Base-by-base conservation (phyloP, 2,329 filamentous ascomycete genomes). In the Periconia macrospinosa region DNA sequence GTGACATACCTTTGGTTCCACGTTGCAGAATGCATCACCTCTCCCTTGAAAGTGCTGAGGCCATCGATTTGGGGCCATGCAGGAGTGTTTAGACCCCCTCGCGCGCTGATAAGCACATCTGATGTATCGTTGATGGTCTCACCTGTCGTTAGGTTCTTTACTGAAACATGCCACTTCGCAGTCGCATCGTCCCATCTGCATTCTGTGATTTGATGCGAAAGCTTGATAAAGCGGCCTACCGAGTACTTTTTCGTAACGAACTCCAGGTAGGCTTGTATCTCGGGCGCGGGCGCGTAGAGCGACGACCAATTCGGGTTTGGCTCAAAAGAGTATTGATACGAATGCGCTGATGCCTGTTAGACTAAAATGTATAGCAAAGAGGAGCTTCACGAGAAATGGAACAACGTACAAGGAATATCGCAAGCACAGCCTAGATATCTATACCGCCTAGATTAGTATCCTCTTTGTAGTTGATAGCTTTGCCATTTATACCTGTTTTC, bases 361-460 rank as follows among this genome's bases (percentile, higher is more conserved):
- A n/a, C 27, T 2, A 27, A 3, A 8, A 27, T 27, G 8, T 27
- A 27, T 27, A 14, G 44, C 11, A 11, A 10, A 53, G 13, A 15
- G 30, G 20, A 49, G 35, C 41, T 41, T n/a, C n/a, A 27, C 20
- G 48, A 40, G 45, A 50, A 41, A 41, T 5, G 35, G 30, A n/a
- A n/a, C 15, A 1, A 51, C 61, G 51, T 52, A 65, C 65, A 70
- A 13, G 75, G 75, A 20, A 77, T 61, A 50, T 77, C 74, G 50
- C 76, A 78, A 14, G 76, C 76, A 40, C 75, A 77, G 3, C 76
- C 76, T 1, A 75, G 69, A 52, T 78, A 78, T 54, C 72, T 71
- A 46, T 14, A 45, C 17, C 11, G 19, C 33, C 30, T 53, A 15
- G 49, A 45, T 27, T 27, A 7, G 17, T 35, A 18, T 13, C 15